Evolutionary conservation across 257 asterid genomes (phyloP).

Genomic region (Solanum bukasovii): DNA sequence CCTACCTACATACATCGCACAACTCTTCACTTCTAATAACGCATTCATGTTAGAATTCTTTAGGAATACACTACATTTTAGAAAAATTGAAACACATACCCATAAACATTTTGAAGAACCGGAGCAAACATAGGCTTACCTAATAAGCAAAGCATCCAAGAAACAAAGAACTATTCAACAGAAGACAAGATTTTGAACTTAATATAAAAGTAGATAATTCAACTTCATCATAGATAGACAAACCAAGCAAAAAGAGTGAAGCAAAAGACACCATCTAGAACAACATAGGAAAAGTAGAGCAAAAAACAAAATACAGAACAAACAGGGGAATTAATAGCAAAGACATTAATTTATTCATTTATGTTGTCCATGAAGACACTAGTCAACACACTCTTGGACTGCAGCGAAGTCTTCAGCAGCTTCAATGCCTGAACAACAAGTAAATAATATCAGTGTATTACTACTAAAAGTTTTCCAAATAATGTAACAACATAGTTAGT

Average conservation of each 20-base stretch:
- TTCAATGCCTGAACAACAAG: not conserved
- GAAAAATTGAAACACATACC: accelerated
- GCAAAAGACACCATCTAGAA: not conserved
- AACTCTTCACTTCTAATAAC: too few relatives aligned
- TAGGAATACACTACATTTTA: too few relatives aligned
- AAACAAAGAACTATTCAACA: not conserved
- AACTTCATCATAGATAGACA: not conserved
- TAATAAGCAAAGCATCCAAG: not conserved
- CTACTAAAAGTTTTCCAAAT: too few relatives aligned
- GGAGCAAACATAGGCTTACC: not conserved
- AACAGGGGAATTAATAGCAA: not conserved
- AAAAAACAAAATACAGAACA: not conserved
- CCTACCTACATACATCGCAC: too few relatives aligned
- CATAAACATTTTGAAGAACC: too few relatives aligned
- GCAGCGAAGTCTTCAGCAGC: conserved; percentile 4
- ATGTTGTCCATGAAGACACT: not conserved
- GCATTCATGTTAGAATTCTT: too few relatives aligned
- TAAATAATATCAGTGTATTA: too few relatives aligned
- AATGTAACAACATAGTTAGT: not conserved
- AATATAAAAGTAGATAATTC: not conserved
- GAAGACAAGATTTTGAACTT: not conserved
- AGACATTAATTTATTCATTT: not conserved
- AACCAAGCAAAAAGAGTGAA: not conserved
- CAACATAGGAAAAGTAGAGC: not conserved
- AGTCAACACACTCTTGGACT: not conserved